A percentile compares a stretch with the other conserved stretches of the same genome.
Evolutionary conservation across 306 rosid species (phyloP).

Genomic region (Hippophae tibetana): DNA sequence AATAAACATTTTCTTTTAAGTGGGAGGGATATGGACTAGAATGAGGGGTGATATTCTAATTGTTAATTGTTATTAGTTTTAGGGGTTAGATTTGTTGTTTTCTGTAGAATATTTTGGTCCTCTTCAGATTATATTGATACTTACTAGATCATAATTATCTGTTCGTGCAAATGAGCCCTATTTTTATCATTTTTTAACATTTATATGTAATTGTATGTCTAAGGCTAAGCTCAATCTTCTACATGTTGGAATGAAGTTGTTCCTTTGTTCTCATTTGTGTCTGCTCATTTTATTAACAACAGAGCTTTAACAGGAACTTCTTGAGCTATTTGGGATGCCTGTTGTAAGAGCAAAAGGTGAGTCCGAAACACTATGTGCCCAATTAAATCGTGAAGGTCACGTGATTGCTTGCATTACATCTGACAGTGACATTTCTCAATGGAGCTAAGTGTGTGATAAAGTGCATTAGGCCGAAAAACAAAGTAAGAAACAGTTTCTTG

Average conservation of each 20-base stretch:
- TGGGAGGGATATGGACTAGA: too few species aligned
- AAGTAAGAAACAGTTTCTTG: conserved; percentile 28
- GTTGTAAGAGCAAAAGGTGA: conserved; percentile 81
- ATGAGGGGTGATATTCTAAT: too few species aligned
- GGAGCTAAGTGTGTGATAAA: conserved; percentile 77
- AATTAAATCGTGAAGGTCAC: conserved; percentile 60
- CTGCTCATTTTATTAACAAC: conserved; percentile 15
- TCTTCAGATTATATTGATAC: too few species aligned
- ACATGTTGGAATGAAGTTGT: conserved; percentile 2
- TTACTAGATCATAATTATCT: too few species aligned
- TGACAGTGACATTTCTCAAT: conserved; percentile 78
- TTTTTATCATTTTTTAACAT: too few species aligned
- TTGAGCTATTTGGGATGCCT: conserved; percentile 84
- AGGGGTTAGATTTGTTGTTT: too few species aligned
- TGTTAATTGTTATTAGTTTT: too few species aligned
- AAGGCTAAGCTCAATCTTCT: too few species aligned
- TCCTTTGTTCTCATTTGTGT: conserved; percentile 12
- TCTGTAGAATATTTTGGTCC: too few species aligned
- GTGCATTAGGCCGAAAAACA: conserved; percentile 46
- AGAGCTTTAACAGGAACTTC: conserved; percentile 54
- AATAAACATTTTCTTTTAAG: too few species aligned
- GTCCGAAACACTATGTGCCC: conserved; percentile 89
- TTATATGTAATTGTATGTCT: too few species aligned
- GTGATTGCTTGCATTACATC: conserved; percentile 84
- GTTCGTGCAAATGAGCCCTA: too few species aligned